Base-by-base conservation (phyloP, 2,329 filamentous ascomycete species). In the Clarireedia homoeocarpa region DNA sequence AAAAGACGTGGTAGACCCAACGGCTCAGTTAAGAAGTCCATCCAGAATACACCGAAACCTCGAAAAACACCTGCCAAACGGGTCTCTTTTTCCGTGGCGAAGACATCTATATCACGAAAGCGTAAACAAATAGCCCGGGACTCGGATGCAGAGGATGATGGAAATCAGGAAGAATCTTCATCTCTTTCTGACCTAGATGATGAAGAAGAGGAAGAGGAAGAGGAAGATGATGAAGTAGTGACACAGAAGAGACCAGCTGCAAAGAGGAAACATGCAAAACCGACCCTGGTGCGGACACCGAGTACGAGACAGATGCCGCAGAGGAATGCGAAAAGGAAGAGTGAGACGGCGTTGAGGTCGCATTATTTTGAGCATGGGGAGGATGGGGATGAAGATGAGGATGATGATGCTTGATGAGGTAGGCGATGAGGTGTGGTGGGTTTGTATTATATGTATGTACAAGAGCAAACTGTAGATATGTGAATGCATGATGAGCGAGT, bases 331-430 rank as follows among this genome's bases (percentile, higher is more conserved):
- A 58, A 65, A 23, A 61, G 59, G 52, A 67, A 63, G 56, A 67
- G 62, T 45, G 60, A 62, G 51, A 63, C 62, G 24, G 63, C 58
- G 14, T 57, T 69, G 50, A 65, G 49, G 51, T 65, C 62, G 30
- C 62, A 63, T 53, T 69, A 67, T 59, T 69, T 68, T 56, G 60
- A 66, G 53, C 58, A 66, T 51, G 52, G 48, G 45, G 61, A 63
- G 30, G 62, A 65, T 44, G 58, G 64, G 17, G 58, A 63, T 44
- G 60, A 63, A 2, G 45, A 48, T 3, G 45, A 17, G 5, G 38
- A 40, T 15, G 38, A 5, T 15, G 38, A 40, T 14, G 38, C 14
- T 40, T 12, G 17, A 40, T 40, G 12, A 40, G 20, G 20, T 20
- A 20, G 20, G 20, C 20, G 27, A 30, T 30, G 27, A 30, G 27